Evolutionary conservation across 2,329 filamentous ascomycete species (phyloP).

Genomic region (Aspergillus costaricaensis): DNA sequence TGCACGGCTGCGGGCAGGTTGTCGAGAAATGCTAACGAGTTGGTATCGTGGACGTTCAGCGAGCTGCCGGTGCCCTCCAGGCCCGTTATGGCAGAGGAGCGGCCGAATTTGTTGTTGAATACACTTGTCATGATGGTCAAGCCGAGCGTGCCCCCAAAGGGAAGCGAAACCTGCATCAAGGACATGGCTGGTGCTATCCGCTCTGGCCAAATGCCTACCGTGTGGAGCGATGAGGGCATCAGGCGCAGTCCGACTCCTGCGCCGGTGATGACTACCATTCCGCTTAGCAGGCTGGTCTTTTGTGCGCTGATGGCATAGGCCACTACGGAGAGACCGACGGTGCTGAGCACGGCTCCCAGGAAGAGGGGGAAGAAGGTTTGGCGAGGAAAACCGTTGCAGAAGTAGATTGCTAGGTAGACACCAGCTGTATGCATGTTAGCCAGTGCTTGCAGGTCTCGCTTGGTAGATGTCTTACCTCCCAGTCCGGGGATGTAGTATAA

Average conservation of each 20-base stretch:
- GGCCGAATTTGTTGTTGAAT: slow-evolving; percentile 61
- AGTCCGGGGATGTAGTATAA: slow-evolving; percentile 67
- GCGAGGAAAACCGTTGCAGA: slow-evolving; percentile 63
- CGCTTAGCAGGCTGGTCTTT: slow-evolving; percentile 57
- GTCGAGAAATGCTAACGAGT: slow-evolving; percentile 42
- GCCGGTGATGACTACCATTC: slow-evolving; percentile 67
- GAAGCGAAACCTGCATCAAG: slow-evolving; percentile 60
- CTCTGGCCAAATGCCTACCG: slow-evolving; percentile 61
- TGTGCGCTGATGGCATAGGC: slow-evolving; percentile 58
- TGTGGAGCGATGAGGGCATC: slow-evolving; percentile 66
- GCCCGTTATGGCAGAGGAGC: slow-evolving; percentile 30
- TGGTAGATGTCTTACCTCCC: slow-evolving; percentile 45
- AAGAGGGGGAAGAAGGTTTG: slow-evolving; percentile 64
- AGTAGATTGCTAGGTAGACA: slow-evolving; percentile 58
- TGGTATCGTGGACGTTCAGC: slow-evolving; percentile 35
- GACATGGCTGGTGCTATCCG: slow-evolving; percentile 62
- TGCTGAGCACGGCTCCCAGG: slow-evolving; percentile 58
- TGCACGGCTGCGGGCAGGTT: slow-evolving; percentile 39
- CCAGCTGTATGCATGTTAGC: slow-evolving; percentile 42
- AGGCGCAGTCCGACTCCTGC: slow-evolving; percentile 65
- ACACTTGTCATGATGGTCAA: slow-evolving; percentile 69
- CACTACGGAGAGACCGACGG: slow-evolving; percentile 60
- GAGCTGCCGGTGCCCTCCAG: slow-evolving; percentile 27
- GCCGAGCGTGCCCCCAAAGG: slow-evolving; percentile 65
- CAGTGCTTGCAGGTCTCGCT: not conserved